A percentile compares a stretch with the other conserved stretches of the same genome.
Evolutionary conservation across 2,329 filamentous ascomycete species (phyloP).

Genomic region (Helminthosporium solani): DNA sequence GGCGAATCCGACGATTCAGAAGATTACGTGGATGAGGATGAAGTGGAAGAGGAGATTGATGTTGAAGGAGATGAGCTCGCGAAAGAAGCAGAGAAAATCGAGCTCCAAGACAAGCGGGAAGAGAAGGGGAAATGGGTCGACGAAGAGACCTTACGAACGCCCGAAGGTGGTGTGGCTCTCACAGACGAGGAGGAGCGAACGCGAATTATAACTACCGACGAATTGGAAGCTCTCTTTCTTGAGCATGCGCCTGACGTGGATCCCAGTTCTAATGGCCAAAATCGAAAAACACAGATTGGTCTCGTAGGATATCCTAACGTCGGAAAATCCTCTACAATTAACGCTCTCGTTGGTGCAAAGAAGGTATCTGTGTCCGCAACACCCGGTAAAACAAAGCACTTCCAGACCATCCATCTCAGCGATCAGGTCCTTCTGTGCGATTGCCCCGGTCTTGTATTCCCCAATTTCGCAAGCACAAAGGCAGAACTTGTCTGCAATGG

Average conservation of each 20-base stretch:
- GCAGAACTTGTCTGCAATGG: slow-evolving; percentile 95
- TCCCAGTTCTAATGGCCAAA: slow-evolving; percentile 49
- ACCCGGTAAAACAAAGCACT: slow-evolving; percentile 98
- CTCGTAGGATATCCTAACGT: slow-evolving; percentile 98
- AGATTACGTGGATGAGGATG: slow-evolving; percentile 46
- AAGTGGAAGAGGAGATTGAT: slow-evolving; percentile 45
- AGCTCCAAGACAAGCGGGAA: slow-evolving; percentile 47
- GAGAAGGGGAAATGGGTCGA: slow-evolving; percentile 45
- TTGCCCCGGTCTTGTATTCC: slow-evolving; percentile 97
- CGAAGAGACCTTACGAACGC: slow-evolving; percentile 41
- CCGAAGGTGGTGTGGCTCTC: slow-evolving; percentile 38
- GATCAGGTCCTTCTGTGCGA: slow-evolving; percentile 90
- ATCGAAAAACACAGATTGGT: slow-evolving; percentile 79
- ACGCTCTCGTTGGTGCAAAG: slow-evolving; percentile 95
- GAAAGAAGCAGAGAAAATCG: slow-evolving; percentile 48
- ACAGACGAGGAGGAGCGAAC: slow-evolving; percentile 50
- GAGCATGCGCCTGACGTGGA: slow-evolving; percentile 65
- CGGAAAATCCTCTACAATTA: slow-evolving; percentile 98
- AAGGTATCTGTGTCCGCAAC: slow-evolving; percentile 98
- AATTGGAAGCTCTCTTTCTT: slow-evolving; percentile 86
- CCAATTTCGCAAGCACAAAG: slow-evolving; percentile 96
- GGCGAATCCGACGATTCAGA: slow-evolving; percentile 42
- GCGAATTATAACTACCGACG: slow-evolving; percentile 86
- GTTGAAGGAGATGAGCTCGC: slow-evolving; percentile 53
- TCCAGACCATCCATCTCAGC: slow-evolving; percentile 95